phyloP scores from a whole-genome alignment of 192 early-diverging fungal species.

The Radiomyces spectabilis region DNA sequence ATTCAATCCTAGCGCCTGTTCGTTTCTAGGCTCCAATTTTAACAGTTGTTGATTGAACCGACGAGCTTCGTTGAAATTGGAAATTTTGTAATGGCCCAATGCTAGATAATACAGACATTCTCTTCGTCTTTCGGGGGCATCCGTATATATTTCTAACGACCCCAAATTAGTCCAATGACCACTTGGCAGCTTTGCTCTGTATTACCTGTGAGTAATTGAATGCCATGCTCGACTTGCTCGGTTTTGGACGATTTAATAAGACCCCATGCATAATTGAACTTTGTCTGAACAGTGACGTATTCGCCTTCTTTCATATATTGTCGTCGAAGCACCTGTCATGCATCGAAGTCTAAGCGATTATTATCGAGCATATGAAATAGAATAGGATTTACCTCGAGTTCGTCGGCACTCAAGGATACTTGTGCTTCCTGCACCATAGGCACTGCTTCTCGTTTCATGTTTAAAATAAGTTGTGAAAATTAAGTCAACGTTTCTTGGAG shows the following conservation, averaged over 20 bases:
- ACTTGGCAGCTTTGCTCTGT: not conserved
- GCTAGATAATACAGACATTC: constrained; percentile 96
- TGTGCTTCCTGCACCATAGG: constrained; percentile 21
- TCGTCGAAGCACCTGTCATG: constrained; percentile 58
- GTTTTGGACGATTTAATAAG: constrained; percentile 64
- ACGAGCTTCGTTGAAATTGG: constrained; percentile 76
- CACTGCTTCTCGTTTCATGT: constrained; percentile 6
- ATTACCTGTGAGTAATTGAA: constrained; percentile 67
- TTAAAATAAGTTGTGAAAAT: too few species aligned
- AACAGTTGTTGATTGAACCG: constrained; percentile 80
- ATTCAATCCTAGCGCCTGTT: constrained; percentile 65
- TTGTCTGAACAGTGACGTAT: constrained; percentile 74
- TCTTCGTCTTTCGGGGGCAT: constrained; percentile 72
- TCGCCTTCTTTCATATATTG: constrained; percentile 65
- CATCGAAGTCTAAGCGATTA: too few species aligned
- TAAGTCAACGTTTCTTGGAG: too few species aligned
- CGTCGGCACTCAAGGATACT: constrained; percentile 7
- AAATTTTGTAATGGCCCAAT: constrained; percentile 85
- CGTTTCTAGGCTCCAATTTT: constrained; percentile 76
- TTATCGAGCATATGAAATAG: too few species aligned
- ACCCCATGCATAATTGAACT: constrained; percentile 97
- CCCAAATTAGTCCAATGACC: too few species aligned
- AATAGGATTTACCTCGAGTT: constrained; percentile 16
- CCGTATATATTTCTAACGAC: constrained; percentile 88
- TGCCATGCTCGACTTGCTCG: constrained; percentile 67